Percentiles rank a stretch among this genome's conserved stretches.
Evolutionary conservation across 192 early-diverging fungal species (phyloP).

Genomic region (Pecoramyces ruminantium): DNA sequence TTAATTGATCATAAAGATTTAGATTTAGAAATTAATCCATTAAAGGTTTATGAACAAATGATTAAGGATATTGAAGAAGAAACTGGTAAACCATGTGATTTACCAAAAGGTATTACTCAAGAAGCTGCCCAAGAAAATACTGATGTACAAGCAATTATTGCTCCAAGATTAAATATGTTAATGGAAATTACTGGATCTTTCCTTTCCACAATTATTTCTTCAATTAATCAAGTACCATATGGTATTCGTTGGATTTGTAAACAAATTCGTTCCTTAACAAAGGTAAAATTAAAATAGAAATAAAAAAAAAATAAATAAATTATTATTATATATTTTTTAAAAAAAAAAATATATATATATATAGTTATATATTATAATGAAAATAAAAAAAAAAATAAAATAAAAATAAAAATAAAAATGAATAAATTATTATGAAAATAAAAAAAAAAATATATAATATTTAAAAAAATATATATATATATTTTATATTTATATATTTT

Average conservation of each 20-base stretch:
- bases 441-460: too few species aligned
- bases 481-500: too few species aligned
- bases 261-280: conserved; percentile 82
- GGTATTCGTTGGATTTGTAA: conserved; percentile 98
- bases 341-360: too few species aligned
- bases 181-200: conserved; percentile 76
- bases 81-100: conserved; percentile 33
- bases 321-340: too few species aligned
- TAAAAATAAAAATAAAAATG: too few species aligned
- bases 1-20: conserved; percentile 65
- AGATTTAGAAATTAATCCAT: conserved; percentile 86
- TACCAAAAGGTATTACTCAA: conserved; percentile 61
- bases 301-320: too few species aligned
- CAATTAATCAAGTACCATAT: conserved; percentile 73
- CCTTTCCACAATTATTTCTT: conserved; percentile 66
- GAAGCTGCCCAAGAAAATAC: conserved; percentile 66
- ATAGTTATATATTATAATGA: too few species aligned
- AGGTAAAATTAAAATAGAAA: conserved; percentile 14
- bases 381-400: too few species aligned
- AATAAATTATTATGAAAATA: too few species aligned
- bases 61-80: conserved; percentile 53
- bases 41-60: conserved; percentile 78
- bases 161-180: conserved; percentile 59
- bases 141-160: conserved; percentile 70
- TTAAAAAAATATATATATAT: too few species aligned